phyloP scores from a whole-genome alignment of 768 basidiomycete genomes.

The Boletus insuetus region DNA sequence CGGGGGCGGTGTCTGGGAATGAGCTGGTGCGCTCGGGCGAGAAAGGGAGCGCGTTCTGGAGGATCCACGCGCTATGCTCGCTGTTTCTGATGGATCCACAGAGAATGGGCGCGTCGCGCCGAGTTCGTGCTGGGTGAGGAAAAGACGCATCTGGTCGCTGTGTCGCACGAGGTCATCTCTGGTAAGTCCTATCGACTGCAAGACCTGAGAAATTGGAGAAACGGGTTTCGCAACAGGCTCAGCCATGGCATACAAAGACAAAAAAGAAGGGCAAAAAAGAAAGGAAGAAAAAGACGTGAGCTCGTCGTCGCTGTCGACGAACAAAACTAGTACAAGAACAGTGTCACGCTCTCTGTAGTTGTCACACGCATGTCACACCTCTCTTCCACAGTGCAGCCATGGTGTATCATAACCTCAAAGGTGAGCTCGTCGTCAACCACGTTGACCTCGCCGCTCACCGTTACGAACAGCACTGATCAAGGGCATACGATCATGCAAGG shows the following conservation, averaged over 20 bases:
- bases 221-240: conserved; percentile 28
- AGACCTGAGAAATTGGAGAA: conserved; percentile 73
- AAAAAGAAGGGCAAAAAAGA: not conserved
- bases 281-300: not conserved
- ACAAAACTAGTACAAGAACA: conserved; percentile 3
- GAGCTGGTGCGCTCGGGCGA: conserved; percentile 44
- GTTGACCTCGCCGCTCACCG: conserved; percentile 20
- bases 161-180: conserved; percentile 70
- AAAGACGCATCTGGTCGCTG: conserved; percentile 79
- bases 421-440: conserved; percentile 35
- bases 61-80: conserved; percentile 37
- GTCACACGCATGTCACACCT: conserved; percentile 25
- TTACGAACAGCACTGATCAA: conserved; percentile 81
- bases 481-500: conserved; percentile 97
- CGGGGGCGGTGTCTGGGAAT: conserved; percentile 41
- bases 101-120: conserved; percentile 44
- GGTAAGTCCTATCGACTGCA: conserved; percentile 71
- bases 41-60: conserved; percentile 48
- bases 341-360: conserved; percentile 17
- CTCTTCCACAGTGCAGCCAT: conserved; percentile 36
- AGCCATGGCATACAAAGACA: conserved; percentile 16
- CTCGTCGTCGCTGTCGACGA: conserved; percentile 21
- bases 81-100: conserved; percentile 32
- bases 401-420: conserved; percentile 88
- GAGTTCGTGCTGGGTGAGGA: conserved; percentile 56